Conservation (phyloP, 768 basidiomycete genomes). For the Suillus tomentosus region DNA sequence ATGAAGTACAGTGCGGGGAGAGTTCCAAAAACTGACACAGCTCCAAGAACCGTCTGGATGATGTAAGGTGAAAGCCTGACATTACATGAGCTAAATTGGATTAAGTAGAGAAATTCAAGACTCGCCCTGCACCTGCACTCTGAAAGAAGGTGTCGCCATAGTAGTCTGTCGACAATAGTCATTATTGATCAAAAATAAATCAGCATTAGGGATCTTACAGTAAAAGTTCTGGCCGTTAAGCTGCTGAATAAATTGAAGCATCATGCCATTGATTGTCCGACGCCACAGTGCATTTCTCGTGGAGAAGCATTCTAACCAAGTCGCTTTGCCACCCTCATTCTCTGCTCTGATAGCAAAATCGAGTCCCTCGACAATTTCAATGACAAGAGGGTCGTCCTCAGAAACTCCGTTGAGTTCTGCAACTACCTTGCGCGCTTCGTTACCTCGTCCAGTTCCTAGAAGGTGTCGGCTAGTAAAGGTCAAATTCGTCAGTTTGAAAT, state of each 20-base stretch:
- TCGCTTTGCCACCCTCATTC: conserved; percentile 80
- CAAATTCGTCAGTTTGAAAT: neutral
- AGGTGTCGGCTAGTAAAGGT: conserved; percentile 58
- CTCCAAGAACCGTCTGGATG: conserved; percentile 78
- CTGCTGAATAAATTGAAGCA: conserved; percentile 81
- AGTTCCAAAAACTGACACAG: conserved; percentile 70
- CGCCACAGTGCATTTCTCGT: conserved; percentile 68
- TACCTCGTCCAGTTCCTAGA: conserved; percentile 54
- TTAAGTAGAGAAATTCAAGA: neutral
- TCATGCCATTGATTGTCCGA: conserved; percentile 79
- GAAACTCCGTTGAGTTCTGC: conserved; percentile 67
- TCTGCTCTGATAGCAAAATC: conserved; percentile 66
- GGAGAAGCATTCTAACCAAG: conserved; percentile 80
- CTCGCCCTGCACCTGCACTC: conserved; percentile 65
- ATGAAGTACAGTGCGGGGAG: conserved; percentile 70
- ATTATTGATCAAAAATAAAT: conserved; percentile 19
- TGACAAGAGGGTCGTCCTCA: conserved; percentile 56
- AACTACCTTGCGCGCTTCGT: conserved; percentile 62
- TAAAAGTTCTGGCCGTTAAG: conserved; percentile 83
- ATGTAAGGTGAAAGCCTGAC: conserved; percentile 63
- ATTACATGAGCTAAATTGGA: conserved; percentile 2
- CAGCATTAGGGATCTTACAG: conserved; percentile 42
- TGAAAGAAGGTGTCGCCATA: conserved; percentile 83
- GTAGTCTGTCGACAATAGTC: conserved; percentile 51
- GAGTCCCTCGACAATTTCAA: conserved; percentile 64